A percentile compares a stretch with the other conserved stretches of the same genome.
Conservation (phyloP, 306 rosid genomes). For the Heteromeles arbutifolia region DNA sequence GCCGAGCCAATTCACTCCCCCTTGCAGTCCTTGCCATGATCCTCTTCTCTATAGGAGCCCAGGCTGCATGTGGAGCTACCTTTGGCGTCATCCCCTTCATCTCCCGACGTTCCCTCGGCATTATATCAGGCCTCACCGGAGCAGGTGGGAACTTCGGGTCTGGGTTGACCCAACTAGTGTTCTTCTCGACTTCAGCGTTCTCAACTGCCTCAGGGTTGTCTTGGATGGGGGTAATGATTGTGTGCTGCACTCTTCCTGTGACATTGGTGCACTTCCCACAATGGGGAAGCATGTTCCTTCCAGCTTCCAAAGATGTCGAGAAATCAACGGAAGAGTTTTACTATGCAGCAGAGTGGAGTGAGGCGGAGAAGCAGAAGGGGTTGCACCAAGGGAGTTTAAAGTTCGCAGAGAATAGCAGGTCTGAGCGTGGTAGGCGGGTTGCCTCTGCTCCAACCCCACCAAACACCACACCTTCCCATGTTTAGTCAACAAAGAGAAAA, state of each 20-base stretch:
- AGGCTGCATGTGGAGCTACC: conserved; percentile 91
- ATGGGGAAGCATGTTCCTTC: conserved; percentile 85
- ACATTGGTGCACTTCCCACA: conserved; percentile 75
- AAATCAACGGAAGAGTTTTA: conserved; percentile 57
- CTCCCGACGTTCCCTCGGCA: conserved; percentile 64
- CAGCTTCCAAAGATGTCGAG: conserved; percentile 49
- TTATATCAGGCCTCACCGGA: conserved; percentile 73
- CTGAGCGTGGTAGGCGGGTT: conserved; percentile 76
- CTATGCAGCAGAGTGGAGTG: conserved; percentile 70
- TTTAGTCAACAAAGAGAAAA: conserved; percentile 4
- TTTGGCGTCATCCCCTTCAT: conserved; percentile 78
- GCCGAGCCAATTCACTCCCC: conserved; percentile 60
- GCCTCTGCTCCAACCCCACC: conserved; percentile 66
- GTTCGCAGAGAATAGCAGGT: conserved; percentile 79
- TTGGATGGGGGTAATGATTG: conserved; percentile 69
- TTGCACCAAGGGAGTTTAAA: conserved; percentile 59
- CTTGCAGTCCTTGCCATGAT: conserved; percentile 61
- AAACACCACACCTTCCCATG: conserved; percentile 51
- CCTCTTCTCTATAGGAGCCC: conserved; percentile 81
- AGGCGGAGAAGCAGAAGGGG: conserved; percentile 57
- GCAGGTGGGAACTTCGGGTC: conserved; percentile 89
- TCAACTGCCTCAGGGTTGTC: conserved; percentile 57
- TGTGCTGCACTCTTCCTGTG: conserved; percentile 70
- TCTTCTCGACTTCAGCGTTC: conserved; percentile 47
- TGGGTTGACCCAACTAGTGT: conserved; percentile 71